Percentiles rank a stretch among this genome's conserved stretches.
Evolutionary conservation across 768 basidiomycete species (phyloP).

Genomic region (Strobilomyces echinocephalus): DNA sequence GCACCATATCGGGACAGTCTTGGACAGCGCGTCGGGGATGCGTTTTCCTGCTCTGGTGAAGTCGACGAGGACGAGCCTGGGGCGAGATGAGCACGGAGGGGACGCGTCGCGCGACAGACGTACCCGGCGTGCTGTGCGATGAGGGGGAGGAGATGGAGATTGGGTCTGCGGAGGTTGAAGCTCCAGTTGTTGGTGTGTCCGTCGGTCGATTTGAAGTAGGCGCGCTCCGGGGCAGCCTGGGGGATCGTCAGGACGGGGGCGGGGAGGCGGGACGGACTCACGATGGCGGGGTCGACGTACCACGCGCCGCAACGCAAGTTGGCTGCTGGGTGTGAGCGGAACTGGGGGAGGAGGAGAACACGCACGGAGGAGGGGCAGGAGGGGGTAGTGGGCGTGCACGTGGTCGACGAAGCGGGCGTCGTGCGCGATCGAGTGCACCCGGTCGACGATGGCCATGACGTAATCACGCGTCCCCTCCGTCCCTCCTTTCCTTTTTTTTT

Average conservation of each 20-base stretch:
- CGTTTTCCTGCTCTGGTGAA: constrained; percentile 92
- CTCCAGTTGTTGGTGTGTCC: constrained; percentile 83
- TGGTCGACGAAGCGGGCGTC: constrained; percentile 67
- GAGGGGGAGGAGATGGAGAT: constrained; percentile 69
- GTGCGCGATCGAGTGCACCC: constrained; percentile 78
- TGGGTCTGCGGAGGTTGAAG: constrained; percentile 80
- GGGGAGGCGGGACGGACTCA: constrained; percentile 25
- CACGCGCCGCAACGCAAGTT: constrained; percentile 93
- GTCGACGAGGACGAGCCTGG: constrained; percentile 80
- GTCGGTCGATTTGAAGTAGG: constrained; percentile 92
- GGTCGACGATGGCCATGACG: constrained; percentile 61
- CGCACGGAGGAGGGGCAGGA: constrained; percentile 55
- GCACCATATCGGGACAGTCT: constrained; percentile 95
- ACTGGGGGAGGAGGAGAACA: constrained; percentile 9
- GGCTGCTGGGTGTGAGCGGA: constrained; percentile 41
- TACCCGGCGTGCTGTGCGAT: constrained; percentile 58
- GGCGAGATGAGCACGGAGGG: background rate
- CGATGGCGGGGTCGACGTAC: constrained; percentile 76
- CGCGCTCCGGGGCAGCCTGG: constrained; percentile 28
- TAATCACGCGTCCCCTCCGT: too few species aligned
- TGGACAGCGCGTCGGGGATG: constrained; percentile 89
- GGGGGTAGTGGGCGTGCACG: constrained; percentile 45
- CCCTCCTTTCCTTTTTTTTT: constrained; percentile 2
- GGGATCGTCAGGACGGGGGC: background rate
- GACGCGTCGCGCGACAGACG: background rate